Conservation (phyloP, 2,329 filamentous ascomycete species). For the Chaetomium strumarium region DNA sequence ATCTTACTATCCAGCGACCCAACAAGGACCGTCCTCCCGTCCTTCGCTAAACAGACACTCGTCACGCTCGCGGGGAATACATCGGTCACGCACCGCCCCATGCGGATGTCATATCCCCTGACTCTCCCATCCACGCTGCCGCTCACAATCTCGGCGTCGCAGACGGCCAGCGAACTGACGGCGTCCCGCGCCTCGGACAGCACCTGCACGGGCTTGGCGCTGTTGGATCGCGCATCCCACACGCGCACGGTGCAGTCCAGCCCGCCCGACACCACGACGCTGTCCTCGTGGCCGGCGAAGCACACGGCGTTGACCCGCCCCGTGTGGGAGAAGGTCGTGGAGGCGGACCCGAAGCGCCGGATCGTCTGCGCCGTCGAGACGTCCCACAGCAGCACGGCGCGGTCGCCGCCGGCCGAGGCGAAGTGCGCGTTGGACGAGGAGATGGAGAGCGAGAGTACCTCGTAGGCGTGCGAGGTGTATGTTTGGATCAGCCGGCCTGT, state of each 20-base stretch:
- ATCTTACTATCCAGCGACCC: constrained; percentile 70
- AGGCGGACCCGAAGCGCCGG: constrained; percentile 64
- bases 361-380: constrained; percentile 73
- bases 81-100: constrained; percentile 65
- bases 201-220: constrained; percentile 62
- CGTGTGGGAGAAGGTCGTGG: constrained; percentile 54
- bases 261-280: constrained; percentile 64
- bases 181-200: constrained; percentile 68
- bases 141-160: constrained; percentile 55
- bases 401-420: constrained; percentile 82
- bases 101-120: constrained; percentile 74
- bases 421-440: constrained; percentile 75
- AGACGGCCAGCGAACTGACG: constrained; percentile 46
- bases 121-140: constrained; percentile 83
- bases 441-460: constrained; percentile 76
- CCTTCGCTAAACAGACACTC: constrained; percentile 62
- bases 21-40: constrained; percentile 69
- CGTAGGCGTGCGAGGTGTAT: constrained; percentile 87
- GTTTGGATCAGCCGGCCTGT: constrained; percentile 69
- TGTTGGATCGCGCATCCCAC: constrained; percentile 60
- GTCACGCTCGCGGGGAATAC: constrained; percentile 68
- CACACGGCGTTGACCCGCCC: constrained; percentile 71
- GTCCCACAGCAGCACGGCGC: constrained; percentile 90
- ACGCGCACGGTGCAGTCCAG: constrained; percentile 71
- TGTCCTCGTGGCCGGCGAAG: constrained; percentile 72